These are phyloP conservation scores for Gardenia jasminoides DNA, from an alignment of 257 asterid species.

Conservation along the genomic window DNA sequence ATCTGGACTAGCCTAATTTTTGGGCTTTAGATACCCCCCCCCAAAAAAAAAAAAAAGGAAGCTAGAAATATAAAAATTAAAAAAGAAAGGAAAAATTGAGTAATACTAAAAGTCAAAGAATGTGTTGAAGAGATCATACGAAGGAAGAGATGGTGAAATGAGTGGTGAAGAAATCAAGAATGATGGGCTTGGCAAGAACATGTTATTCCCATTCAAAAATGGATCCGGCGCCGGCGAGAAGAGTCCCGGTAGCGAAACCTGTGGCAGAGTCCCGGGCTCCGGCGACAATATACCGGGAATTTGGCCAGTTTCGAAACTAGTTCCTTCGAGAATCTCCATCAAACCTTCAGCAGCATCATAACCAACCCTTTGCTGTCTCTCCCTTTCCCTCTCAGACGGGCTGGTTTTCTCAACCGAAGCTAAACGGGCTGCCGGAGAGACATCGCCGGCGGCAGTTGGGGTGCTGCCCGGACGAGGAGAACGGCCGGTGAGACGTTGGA, in stretches of 20 bases:
- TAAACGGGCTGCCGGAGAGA: conserved; percentile 87
- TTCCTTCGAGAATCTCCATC: conserved; percentile 43
- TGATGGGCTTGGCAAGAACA: conserved; percentile 76
- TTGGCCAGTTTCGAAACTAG: conserved; percentile 43
- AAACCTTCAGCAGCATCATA: conserved; percentile 14
- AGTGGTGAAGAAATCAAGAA: conserved; percentile 64
- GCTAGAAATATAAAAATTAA: background rate
- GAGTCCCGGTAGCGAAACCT: conserved; percentile 66
- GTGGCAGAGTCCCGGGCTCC: conserved; percentile 68
- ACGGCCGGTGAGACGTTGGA: conserved; percentile 89
- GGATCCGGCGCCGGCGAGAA: conserved; percentile 77
- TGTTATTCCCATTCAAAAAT: conserved; percentile 43
- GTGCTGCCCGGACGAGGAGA: conserved; percentile 22
- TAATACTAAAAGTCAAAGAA: conserved; percentile 71
- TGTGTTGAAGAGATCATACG: conserved; percentile 53
- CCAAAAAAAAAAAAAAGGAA: too few species aligned
- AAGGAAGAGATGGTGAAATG: conserved; percentile 65
- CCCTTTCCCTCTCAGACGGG: conserved; percentile 36
- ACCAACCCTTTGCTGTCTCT: conserved; percentile 17
- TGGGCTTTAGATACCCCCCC: too few species aligned
- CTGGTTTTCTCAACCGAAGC: conserved; percentile 71
- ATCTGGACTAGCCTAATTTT: too few species aligned
- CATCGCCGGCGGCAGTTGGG: conserved; percentile 22
- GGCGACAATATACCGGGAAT: conserved; percentile 85
- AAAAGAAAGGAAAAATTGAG: background rate